Conservation (phyloP, 1,139 yeast species). For the Hyphopichia wangnamkhiaoensis region DNA sequence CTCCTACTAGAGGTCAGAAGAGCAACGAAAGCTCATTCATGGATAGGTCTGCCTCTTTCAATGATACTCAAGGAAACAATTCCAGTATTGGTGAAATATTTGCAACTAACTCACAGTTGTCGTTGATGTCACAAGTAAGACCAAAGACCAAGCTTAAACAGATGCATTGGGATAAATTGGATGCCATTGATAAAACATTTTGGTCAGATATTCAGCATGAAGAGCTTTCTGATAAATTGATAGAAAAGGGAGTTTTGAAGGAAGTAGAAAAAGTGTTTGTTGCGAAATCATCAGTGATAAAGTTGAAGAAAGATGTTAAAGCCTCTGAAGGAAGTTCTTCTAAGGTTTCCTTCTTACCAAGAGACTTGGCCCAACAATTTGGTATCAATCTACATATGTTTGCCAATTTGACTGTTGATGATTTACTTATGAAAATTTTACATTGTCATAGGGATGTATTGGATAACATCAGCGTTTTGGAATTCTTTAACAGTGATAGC, state of each 20-base stretch:
- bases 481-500: conserved; percentile 76
- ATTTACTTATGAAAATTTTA: conserved; percentile 64
- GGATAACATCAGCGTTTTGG: conserved; percentile 70
- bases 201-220: conserved; percentile 67
- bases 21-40: conserved; percentile 3
- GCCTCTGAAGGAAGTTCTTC: conserved; percentile 26
- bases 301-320: conserved; percentile 34
- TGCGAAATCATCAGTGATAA: conserved; percentile 54
- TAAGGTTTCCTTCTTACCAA: conserved; percentile 65
- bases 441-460: conserved; percentile 72
- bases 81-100: not conserved
- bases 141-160: conserved; percentile 78
- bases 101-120: not conserved
- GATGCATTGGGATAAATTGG: conserved; percentile 92
- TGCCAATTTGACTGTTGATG: conserved; percentile 60
- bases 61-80: conserved; percentile 10
- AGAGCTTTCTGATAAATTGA: conserved; percentile 53
- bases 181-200: conserved; percentile 68
- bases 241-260: conserved; percentile 69
- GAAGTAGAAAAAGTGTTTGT: conserved; percentile 82
- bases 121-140: conserved; percentile 26
- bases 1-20: conserved; percentile 15
- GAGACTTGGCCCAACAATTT: conserved; percentile 82
- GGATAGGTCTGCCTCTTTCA: conserved; percentile 11
- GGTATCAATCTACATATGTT: conserved; percentile 90